Evolutionary conservation across 768 basidiomycete species (phyloP).

Genomic region (Rhizopogon vulgaris): DNA sequence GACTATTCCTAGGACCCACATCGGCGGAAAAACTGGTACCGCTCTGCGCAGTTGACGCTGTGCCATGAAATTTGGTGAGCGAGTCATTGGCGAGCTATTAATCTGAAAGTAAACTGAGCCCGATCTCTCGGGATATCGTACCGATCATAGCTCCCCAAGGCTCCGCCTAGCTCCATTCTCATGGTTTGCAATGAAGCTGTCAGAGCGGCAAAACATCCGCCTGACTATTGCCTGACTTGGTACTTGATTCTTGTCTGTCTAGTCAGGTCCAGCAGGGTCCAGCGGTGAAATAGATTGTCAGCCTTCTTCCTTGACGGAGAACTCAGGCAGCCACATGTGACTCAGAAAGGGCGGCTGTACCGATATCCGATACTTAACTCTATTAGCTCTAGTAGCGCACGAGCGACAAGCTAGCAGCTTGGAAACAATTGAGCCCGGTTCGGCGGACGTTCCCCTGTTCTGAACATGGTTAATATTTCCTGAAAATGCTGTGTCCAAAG

Average conservation of each 20-base stretch:
- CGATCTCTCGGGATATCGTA: neutral
- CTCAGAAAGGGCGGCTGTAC: neutral
- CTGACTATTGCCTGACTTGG: neutral
- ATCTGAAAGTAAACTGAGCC: neutral
- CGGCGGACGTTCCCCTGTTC: neutral
- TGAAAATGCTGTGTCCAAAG: neutral
- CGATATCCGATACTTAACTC: neutral
- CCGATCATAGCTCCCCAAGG: neutral
- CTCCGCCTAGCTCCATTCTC: neutral
- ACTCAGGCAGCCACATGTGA: neutral
- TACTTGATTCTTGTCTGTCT: neutral
- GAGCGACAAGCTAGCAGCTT: neutral
- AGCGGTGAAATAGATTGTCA: too few species aligned
- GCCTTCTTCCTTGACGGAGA: too few species aligned
- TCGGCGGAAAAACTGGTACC: neutral
- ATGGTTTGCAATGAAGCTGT: too few species aligned
- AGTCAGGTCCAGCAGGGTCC: neutral
- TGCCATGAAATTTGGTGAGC: neutral
- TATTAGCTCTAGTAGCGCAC: neutral
- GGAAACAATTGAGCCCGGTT: neutral
- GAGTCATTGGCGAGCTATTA: neutral
- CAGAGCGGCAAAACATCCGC: neutral
- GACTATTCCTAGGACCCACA: neutral
- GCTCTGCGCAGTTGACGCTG: neutral
- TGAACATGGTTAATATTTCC: neutral